phyloP scores from a whole-genome alignment of 2,329 filamentous ascomycete species.

The Aotearoamyces nothofagi region DNA sequence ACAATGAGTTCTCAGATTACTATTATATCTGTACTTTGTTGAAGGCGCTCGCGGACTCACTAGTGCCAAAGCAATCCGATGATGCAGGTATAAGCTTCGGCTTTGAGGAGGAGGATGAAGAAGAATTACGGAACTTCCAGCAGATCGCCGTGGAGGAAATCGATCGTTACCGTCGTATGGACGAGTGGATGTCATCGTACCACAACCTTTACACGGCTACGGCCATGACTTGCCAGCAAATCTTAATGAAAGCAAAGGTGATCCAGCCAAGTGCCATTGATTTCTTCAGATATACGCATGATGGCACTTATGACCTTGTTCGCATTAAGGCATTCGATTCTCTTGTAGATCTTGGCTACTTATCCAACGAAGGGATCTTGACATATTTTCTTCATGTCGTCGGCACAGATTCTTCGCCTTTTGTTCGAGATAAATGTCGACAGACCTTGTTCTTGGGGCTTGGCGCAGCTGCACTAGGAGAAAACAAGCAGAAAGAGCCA shows the following conservation, averaged over 20 bases:
- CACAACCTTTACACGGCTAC: slow-evolving; percentile 52
- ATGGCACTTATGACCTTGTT: slow-evolving; percentile 45
- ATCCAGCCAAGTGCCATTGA: slow-evolving; percentile 37
- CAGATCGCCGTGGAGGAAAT: slow-evolving; percentile 43
- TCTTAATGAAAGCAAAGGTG: slow-evolving; percentile 47
- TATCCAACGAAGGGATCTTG: slow-evolving; percentile 38
- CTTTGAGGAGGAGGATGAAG: slow-evolving; percentile 27
- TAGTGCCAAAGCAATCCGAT: slow-evolving; percentile 31
- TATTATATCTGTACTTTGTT: slow-evolving; percentile 78
- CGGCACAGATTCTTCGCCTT: slow-evolving; percentile 48
- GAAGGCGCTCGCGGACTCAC: slow-evolving; percentile 40
- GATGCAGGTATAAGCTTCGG: slow-evolving; percentile 18
- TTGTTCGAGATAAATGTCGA: slow-evolving; percentile 43
- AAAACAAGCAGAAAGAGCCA: slow-evolving; percentile 23
- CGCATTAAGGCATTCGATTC: slow-evolving; percentile 52
- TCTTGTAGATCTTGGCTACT: slow-evolving; percentile 45
- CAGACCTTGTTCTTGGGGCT: slow-evolving; percentile 42
- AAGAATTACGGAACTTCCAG: slow-evolving; percentile 24
- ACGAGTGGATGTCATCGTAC: slow-evolving; percentile 53
- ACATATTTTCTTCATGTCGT: slow-evolving; percentile 40
- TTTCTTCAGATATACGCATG: slow-evolving; percentile 49
- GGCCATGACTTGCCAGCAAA: slow-evolving; percentile 43
- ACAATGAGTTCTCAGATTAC: slow-evolving; percentile 79
- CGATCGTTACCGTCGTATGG: slow-evolving; percentile 49
- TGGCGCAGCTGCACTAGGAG: slow-evolving; percentile 48